These are phyloP conservation scores for Thalassiosira profunda DNA, from an alignment of 108 stramenopile species.

Conservation along the genomic window DNA sequence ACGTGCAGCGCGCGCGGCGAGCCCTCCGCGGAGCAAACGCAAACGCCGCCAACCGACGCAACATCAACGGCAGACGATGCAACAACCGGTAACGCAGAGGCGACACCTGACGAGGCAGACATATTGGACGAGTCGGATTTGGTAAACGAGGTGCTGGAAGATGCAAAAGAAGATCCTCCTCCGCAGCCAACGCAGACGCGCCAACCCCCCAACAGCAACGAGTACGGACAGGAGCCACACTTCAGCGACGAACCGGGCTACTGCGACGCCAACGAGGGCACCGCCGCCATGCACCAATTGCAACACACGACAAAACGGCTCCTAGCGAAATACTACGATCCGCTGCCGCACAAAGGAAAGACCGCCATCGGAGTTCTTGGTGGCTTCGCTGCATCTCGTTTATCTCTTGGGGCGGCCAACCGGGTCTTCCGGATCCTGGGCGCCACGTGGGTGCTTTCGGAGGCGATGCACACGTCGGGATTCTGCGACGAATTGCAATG, in stretches of 20 bases:
- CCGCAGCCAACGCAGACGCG: neutral
- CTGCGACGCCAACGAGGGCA: neutral
- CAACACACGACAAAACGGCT: conserved; percentile 15
- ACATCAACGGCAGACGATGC: neutral
- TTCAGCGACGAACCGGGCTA: neutral
- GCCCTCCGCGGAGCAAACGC: neutral
- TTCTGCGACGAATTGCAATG: conserved; percentile 32
- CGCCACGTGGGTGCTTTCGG: conserved; percentile 35
- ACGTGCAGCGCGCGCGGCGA: conserved; percentile 23
- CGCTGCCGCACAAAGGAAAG: conserved; percentile 29
- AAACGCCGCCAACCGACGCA: neutral
- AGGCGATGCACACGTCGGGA: conserved; percentile 29
- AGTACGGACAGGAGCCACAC: too few species aligned
- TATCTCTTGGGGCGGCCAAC: conserved; percentile 38
- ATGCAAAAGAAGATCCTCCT: neutral
- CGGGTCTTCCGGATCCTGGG: conserved; percentile 35
- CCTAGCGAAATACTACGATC: conserved; percentile 24
- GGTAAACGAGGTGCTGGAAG: conserved; percentile 24
- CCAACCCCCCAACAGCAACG: conserved; percentile 4
- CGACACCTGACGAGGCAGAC: too few species aligned
- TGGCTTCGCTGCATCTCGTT: conserved; percentile 29
- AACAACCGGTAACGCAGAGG: neutral
- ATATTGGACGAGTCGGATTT: conserved; percentile 28
- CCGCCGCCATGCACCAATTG: conserved; percentile 24
- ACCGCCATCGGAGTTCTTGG: conserved; percentile 27